Conservation (phyloP, 1,139 yeast species). For the Candida tropicalis region DNA sequence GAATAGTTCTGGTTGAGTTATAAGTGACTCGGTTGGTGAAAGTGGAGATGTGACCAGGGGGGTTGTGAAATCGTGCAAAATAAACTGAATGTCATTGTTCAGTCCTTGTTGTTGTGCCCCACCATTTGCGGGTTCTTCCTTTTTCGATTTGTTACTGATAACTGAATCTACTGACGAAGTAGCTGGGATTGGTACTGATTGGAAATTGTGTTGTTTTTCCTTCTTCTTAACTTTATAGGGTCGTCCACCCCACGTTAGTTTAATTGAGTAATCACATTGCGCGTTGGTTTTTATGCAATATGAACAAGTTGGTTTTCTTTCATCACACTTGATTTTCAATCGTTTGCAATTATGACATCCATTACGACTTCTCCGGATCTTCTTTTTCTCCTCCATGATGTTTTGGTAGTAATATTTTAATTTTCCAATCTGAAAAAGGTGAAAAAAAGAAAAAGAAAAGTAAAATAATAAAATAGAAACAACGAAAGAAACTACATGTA, state of each 20-base stretch:
- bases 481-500: too few relatives aligned
- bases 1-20: slow-evolving; percentile 4
- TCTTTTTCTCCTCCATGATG: slow-evolving; percentile 11
- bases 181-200: too few relatives aligned
- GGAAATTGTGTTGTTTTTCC: neutral
- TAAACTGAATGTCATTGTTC: slow-evolving; percentile 2
- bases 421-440: neutral
- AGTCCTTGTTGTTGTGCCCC: neutral
- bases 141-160: neutral
- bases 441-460: neutral
- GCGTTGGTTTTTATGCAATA: slow-evolving; percentile 53
- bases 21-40: slow-evolving; percentile 7
- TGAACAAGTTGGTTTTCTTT: slow-evolving; percentile 63
- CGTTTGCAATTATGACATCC: slow-evolving; percentile 76
- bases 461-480: too few relatives aligned
- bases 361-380: slow-evolving; percentile 28
- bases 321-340: slow-evolving; percentile 75
- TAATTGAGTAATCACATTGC: slow-evolving; percentile 66
- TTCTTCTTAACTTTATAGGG: slow-evolving; percentile 49
- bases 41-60: slow-evolving; percentile 6
- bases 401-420: neutral
- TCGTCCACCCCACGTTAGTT: slow-evolving; percentile 78
- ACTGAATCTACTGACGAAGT: neutral
- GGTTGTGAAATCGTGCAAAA: slow-evolving; percentile 6
- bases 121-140: neutral